Evolutionary conservation across 768 basidiomycete species (phyloP), one percentile per base, ranked within the genome.

Genomic region (Kwoniella shandongensis): DNA sequence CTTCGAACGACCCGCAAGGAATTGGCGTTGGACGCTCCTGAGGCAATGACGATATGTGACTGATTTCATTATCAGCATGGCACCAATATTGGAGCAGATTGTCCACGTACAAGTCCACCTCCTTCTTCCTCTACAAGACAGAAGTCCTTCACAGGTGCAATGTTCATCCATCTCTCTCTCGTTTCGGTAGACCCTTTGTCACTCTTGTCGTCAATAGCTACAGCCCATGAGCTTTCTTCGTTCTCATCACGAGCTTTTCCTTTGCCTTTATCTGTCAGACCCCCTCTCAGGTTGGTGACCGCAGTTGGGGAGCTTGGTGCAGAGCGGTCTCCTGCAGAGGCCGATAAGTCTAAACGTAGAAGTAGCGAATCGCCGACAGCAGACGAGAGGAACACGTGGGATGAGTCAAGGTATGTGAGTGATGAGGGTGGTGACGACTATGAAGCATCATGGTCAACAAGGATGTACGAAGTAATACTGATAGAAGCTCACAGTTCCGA

Each of bases 81-180:
- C 29, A 20, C 6, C 13, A 25, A 8, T 26, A 12, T 12, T 41
- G 12, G 5, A 26, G 22, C 15, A 35, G 22, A 1, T 0, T 38
- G 27, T n/a, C n/a, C n/a, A 61, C 71, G 67, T 23, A 75, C 73
- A 17, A 66, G 39, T 17, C 66, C 67, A 22, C 69, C 73, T 1
- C 67, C 65, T 30, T 69, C 69, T 23, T 71, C 73, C 39, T 64
- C 54, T 3, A 74, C 68, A 1, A 65, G 56, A 38, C 65, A 66
- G 50, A 76, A 72, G 44, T 76, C 75, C 36, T 70, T 70, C 20
- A 76, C 64, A n/a, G 75, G 75, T 10, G 69, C 73, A 1, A 76
- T 38, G 50, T 76, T 76, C 59, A 66, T 65, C 73, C 71, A 73
- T 18, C 62, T 56, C 42, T 73, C 73, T 45, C 63, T 54, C 23